Percentiles rank a stretch among this genome's conserved stretches.
Evolutionary conservation across 2,329 filamentous ascomycete species (phyloP).

Genomic region (Madurella fahalii): DNA sequence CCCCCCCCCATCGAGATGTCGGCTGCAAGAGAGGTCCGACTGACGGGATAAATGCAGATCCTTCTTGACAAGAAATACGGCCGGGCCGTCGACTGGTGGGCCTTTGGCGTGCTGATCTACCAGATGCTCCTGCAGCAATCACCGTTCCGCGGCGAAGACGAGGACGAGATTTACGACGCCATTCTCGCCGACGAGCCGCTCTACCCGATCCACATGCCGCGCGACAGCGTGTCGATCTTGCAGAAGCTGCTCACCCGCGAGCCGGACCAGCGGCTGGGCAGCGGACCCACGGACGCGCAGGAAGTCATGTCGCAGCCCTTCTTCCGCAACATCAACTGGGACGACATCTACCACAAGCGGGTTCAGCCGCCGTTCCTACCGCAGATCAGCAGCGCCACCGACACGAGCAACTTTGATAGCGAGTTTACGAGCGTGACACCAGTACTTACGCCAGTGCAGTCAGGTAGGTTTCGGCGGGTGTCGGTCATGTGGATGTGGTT

Average conservation of each 20-base stretch:
- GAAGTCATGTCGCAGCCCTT: slow-evolving; percentile 99
- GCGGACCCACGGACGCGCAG: slow-evolving; percentile 92
- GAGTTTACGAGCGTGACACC: slow-evolving; percentile 99
- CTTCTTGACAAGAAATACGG: slow-evolving; percentile 97
- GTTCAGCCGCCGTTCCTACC: slow-evolving; percentile 86
- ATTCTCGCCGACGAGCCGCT: slow-evolving; percentile 96
- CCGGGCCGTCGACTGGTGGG: slow-evolving; percentile 98
- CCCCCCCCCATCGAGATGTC: neutral
- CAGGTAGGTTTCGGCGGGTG: slow-evolving; percentile 60
- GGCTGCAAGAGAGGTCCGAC: slow-evolving; percentile 39
- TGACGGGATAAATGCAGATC: slow-evolving; percentile 73
- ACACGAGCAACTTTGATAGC: slow-evolving; percentile 99
- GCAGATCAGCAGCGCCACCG: slow-evolving; percentile 82
- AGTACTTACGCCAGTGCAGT: slow-evolving; percentile 93
- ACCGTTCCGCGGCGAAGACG: slow-evolving; percentile 96
- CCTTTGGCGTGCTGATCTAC: slow-evolving; percentile 97
- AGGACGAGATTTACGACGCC: slow-evolving; percentile 98
- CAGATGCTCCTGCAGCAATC: slow-evolving; percentile 99
- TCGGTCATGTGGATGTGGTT: neutral
- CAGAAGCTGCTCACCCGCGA: slow-evolving; percentile 96
- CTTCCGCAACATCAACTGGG: slow-evolving; percentile 97
- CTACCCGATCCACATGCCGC: slow-evolving; percentile 97
- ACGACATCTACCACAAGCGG: slow-evolving; percentile 95
- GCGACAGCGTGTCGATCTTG: slow-evolving; percentile 94
- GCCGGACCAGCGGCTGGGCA: slow-evolving; percentile 86